phyloP scores from a whole-genome alignment of 1,284 basidiomycete species.

The Leccinum pachyderme region DNA sequence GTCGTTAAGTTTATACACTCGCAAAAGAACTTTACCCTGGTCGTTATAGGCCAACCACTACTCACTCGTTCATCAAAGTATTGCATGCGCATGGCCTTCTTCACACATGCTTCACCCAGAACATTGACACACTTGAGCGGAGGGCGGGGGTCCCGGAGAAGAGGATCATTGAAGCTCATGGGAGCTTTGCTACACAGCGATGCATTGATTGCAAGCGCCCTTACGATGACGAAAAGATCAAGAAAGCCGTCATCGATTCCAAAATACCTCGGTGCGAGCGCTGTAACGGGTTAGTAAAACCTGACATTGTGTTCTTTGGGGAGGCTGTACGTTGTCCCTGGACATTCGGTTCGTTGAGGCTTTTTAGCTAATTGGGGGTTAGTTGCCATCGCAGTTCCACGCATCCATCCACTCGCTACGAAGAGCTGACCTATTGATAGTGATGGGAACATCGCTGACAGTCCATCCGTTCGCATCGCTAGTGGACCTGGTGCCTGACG shows the following conservation, averaged over 20 bases:
- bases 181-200: conserved; percentile 80
- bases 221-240: conserved; percentile 71
- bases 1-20: conserved; percentile 70
- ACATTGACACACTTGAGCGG: conserved; percentile 92
- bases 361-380: conserved; percentile 7
- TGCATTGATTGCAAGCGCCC: conserved; percentile 70
- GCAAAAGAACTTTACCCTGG: conserved; percentile 91
- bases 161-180: conserved; percentile 91
- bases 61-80: conserved; percentile 88
- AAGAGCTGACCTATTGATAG: conserved; percentile 81
- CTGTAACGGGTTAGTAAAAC: conserved; percentile 80
- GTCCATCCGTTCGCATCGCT: conserved; percentile 77
- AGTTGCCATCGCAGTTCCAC: conserved; percentile 64
- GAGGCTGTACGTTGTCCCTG: conserved; percentile 55
- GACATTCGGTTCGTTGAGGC: not conserved
- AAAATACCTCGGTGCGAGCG: conserved; percentile 62
- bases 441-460: conserved; percentile 89
- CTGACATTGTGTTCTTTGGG: conserved; percentile 95
- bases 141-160: conserved; percentile 74
- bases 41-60: conserved; percentile 80
- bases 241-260: conserved; percentile 47
- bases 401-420: conserved; percentile 46
- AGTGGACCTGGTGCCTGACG: conserved; percentile 44
- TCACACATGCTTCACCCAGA: conserved; percentile 81
- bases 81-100: conserved; percentile 66